Evolutionary conservation across 108 stramenopile genomes (phyloP).

Genomic region (Nitzschia sp.): DNA sequence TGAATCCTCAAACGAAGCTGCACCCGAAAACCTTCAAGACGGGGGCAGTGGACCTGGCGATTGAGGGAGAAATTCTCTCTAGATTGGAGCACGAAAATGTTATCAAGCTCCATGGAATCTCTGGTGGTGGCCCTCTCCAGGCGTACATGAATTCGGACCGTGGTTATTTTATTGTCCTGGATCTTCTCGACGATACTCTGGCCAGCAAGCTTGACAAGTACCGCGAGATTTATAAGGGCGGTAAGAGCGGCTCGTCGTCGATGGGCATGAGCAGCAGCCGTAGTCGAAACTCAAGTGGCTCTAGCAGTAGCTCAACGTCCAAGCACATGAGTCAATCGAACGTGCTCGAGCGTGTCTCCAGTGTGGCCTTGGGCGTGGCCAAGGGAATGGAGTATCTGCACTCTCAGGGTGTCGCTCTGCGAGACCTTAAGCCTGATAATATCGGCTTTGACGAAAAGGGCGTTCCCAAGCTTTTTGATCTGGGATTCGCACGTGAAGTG

Average conservation of each 20-base stretch:
- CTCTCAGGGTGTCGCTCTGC: conserved; percentile 38
- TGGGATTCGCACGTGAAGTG: conserved; percentile 57
- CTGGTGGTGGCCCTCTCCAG: conserved; percentile 13
- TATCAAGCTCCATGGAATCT: conserved; percentile 41
- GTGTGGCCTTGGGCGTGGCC: conserved; percentile 47
- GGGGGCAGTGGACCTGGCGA: conserved; percentile 43
- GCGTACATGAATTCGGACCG: conserved; percentile 35
- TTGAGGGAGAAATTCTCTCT: conserved; percentile 45
- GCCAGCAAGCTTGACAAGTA: conserved; percentile 41
- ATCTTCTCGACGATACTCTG: conserved; percentile 56
- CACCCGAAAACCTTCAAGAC: conserved; percentile 24
- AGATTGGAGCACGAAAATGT: conserved; percentile 42
- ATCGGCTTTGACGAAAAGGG: conserved; percentile 47
- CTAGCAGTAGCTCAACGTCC: background rate
- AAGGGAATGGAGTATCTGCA: conserved; percentile 62
- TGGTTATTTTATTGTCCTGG: conserved; percentile 67
- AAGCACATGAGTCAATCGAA: conserved; percentile 15
- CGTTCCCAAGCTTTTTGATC: conserved; percentile 58
- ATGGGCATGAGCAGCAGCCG: background rate
- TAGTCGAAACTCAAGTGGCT: background rate
- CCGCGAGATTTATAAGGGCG: conserved; percentile 13
- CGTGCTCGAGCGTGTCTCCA: conserved; percentile 25
- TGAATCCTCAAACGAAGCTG: conserved; percentile 29
- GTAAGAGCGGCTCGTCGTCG: background rate
- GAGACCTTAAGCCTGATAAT: conserved; percentile 76